Conservation (phyloP, 1,139 yeast species). For the Candida sanyaensis region DNA sequence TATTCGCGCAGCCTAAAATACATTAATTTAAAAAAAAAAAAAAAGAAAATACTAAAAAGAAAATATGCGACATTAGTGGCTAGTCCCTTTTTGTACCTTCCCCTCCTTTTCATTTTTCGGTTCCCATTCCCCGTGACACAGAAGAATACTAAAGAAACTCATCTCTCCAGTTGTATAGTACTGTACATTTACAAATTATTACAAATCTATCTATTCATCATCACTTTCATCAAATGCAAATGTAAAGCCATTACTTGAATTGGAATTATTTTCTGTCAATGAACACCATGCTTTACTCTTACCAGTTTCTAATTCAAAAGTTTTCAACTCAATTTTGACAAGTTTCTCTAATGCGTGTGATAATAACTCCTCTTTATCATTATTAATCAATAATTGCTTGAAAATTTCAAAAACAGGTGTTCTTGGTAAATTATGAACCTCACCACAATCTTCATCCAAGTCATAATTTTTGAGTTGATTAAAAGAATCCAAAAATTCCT, state of each 20-base stretch:
- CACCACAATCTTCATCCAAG: conserved; percentile 48
- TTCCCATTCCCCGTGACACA: too few species aligned
- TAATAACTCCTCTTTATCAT: conserved; percentile 34
- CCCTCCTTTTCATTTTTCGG: too few species aligned
- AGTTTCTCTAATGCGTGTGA: conserved; percentile 33
- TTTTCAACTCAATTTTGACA: conserved; percentile 17
- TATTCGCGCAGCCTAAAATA: too few species aligned
- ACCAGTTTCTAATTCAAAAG: conserved; percentile 18
- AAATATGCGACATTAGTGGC: too few species aligned
- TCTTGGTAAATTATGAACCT: conserved; percentile 34
- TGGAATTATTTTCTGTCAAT: conserved; percentile 15
- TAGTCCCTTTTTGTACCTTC: too few species aligned
- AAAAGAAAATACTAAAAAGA: too few species aligned
- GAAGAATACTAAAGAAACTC: too few species aligned
- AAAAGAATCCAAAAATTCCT: conserved; percentile 20
- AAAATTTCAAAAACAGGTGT: conserved; percentile 65
- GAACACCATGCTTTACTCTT: conserved; percentile 27
- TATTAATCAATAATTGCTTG: conserved; percentile 40
- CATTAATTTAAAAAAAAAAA: too few species aligned
- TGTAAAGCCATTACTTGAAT: conserved; percentile 21
- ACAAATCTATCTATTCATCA: conserved; percentile 16
- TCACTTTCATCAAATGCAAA: conserved; percentile 30
- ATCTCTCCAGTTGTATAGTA: too few species aligned
- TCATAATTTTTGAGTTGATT: conserved; percentile 18
- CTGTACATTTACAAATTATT: too few species aligned